Evolutionary conservation across 2,329 filamentous ascomycete genomes (phyloP).

Genomic region (Aaosphaeria pasadenensis): DNA sequence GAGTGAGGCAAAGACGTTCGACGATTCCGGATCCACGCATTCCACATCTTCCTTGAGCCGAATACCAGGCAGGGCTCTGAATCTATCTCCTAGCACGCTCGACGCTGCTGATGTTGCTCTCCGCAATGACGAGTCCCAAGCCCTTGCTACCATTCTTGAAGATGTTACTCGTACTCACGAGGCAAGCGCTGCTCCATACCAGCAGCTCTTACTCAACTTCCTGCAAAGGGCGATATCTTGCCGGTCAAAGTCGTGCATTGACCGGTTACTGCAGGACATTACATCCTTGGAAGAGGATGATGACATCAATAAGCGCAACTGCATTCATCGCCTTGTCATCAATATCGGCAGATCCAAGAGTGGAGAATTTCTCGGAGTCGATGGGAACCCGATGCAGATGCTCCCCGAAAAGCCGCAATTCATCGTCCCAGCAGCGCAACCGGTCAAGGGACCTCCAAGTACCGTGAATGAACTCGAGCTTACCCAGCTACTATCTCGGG

Average conservation of each 20-base stretch:
- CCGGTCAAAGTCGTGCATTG: conserved; percentile 66
- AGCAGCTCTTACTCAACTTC: conserved; percentile 73
- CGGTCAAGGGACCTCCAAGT: conserved; percentile 59
- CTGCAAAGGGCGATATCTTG: conserved; percentile 74
- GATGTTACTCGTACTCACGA: conserved; percentile 56
- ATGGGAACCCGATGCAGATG: conserved; percentile 51
- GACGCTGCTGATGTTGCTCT: conserved; percentile 72
- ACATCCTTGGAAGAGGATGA: conserved; percentile 77
- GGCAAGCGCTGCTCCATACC: conserved; percentile 49
- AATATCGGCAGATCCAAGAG: conserved; percentile 77
- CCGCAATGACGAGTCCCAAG: conserved; percentile 61
- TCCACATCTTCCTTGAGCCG: conserved; percentile 71
- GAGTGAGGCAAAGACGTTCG: conserved; percentile 70
- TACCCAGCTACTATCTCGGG: conserved; percentile 58
- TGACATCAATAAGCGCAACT: conserved; percentile 92
- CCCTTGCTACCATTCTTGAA: conserved; percentile 55
- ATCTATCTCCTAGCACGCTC: conserved; percentile 64
- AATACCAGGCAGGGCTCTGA: conserved; percentile 71
- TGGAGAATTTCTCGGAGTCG: conserved; percentile 45
- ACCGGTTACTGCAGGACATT: conserved; percentile 66
- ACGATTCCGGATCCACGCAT: conserved; percentile 70
- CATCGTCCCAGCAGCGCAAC: conserved; percentile 73
- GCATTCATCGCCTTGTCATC: conserved; percentile 87
- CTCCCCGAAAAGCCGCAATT: conserved; percentile 64
- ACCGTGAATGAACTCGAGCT: conserved; percentile 65